Evolutionary conservation across 169 alveolate species (phyloP).

Genomic region (Cystoisospora suis): DNA sequence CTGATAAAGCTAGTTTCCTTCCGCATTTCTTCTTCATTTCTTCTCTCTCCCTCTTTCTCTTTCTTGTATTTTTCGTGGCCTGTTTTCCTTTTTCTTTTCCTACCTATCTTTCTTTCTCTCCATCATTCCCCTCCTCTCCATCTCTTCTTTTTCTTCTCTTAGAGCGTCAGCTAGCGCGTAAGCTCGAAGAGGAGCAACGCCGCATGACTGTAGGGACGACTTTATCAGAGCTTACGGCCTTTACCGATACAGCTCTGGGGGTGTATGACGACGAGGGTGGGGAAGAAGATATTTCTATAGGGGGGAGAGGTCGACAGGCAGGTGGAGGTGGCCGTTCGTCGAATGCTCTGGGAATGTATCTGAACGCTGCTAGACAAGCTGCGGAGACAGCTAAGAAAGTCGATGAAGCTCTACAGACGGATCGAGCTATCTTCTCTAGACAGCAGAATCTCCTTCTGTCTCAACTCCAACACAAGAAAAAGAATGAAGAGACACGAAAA

Average conservation of each 20-base stretch:
- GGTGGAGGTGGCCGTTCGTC: neutral
- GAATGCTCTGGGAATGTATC: conserved; percentile 36
- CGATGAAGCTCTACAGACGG: conserved; percentile 37
- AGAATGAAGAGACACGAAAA: neutral
- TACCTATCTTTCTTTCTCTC: too few relatives aligned
- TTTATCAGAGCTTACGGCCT: conserved; percentile 48
- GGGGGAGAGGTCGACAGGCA: neutral
- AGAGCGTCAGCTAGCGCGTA: neutral
- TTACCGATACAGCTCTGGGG: conserved; percentile 21
- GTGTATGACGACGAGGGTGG: conserved; percentile 20
- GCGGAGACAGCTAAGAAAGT: conserved; percentile 49
- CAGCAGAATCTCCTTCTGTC: neutral
- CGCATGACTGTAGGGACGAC: conserved; percentile 57
- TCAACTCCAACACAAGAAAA: neutral
- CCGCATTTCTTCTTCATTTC: too few relatives aligned
- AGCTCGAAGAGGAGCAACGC: conserved; percentile 24
- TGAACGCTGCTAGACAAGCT: conserved; percentile 65
- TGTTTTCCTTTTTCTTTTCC: too few relatives aligned
- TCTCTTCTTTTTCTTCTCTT: neutral
- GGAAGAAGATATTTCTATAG: conserved; percentile 11
- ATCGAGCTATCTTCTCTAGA: conserved; percentile 44
- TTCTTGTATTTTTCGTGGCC: too few relatives aligned
- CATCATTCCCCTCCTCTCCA: neutral
- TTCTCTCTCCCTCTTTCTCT: too few relatives aligned
- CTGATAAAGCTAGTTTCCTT: too few relatives aligned